phyloP scores from a whole-genome alignment of 345 rosid species.

The Acer yangbiense region DNA sequence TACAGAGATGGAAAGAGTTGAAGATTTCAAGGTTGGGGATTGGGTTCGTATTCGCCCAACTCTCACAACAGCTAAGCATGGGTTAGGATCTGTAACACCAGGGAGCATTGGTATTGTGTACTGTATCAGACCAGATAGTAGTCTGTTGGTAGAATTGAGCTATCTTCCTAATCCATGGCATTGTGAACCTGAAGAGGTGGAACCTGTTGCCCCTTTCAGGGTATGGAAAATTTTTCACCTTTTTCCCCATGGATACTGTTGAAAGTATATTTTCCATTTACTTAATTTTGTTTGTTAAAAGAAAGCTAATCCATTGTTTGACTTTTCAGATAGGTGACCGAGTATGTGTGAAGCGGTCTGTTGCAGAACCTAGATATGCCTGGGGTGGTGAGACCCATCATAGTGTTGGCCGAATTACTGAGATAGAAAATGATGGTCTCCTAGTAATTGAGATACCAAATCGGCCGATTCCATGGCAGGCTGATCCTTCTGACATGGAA shows the following conservation, averaged over 20 bases:
- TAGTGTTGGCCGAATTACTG: conserved; percentile 90
- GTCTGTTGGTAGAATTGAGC: conserved; percentile 84
- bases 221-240: conserved; percentile 39
- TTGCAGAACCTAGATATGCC: conserved; percentile 97
- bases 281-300: conserved; percentile 17
- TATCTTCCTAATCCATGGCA: conserved; percentile 91
- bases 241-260: conserved; percentile 15
- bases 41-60: conserved; percentile 98
- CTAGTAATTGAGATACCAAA: conserved; percentile 90
- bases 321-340: conserved; percentile 80
- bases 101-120: conserved; percentile 97
- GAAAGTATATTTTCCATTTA: not conserved
- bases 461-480: conserved; percentile 92
- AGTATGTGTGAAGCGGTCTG: conserved; percentile 95
- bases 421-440: conserved; percentile 95
- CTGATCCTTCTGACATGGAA: conserved; percentile 99
- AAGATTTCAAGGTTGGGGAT: conserved; percentile 98
- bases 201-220: conserved; percentile 84
- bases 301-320: conserved; percentile 24
- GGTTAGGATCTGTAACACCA: conserved; percentile 87
- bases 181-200: conserved; percentile 99
- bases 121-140: conserved; percentile 94
- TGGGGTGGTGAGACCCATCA: conserved; percentile 99
- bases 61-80: conserved; percentile 92
- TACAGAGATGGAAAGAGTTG: conserved; percentile 99